Evolutionary conservation across 306 rosid genomes (phyloP).

Genomic region (Castanopsis chinensis): DNA sequence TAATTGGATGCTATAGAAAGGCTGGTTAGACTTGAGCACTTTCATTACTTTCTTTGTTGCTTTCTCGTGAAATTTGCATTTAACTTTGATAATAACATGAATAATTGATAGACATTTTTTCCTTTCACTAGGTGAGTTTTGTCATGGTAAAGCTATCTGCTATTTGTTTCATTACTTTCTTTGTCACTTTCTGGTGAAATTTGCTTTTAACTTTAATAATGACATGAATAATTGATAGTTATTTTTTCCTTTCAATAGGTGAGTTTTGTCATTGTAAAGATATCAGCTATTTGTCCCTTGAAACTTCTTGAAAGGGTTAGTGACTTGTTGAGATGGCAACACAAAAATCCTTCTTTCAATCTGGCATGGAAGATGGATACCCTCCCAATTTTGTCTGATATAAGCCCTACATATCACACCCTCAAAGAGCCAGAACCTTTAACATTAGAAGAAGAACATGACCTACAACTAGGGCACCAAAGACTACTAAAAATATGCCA

Average conservation of each 20-base stretch:
- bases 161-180: slow-evolving; percentile 33
- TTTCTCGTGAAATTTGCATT: not conserved
- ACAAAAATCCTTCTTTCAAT: slow-evolving; percentile 52
- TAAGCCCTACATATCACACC: slow-evolving; percentile 79
- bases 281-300: slow-evolving; percentile 88
- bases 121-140: slow-evolving; percentile 52
- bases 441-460: slow-evolving; percentile 58
- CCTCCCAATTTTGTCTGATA: slow-evolving; percentile 60
- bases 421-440: slow-evolving; percentile 50
- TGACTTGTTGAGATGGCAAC: slow-evolving; percentile 88
- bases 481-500: slow-evolving; percentile 57
- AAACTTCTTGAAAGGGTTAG: slow-evolving; percentile 55
- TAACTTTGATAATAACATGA: not conserved
- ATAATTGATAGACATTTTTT: not conserved
- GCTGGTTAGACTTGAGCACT: no score
- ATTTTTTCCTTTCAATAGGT: slow-evolving; percentile 36
- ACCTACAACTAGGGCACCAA: slow-evolving; percentile 51
- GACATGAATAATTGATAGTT: not conserved
- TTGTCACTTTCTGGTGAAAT: not conserved
- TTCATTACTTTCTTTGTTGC: no score
- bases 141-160: slow-evolving; percentile 74
- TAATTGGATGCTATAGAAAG: no score
- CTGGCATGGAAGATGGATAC: slow-evolving; percentile 80
- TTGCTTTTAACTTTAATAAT: not conserved
- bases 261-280: slow-evolving; percentile 64